Percentiles rank a stretch among this genome's conserved stretches.
Conservation (phyloP, 345 rosid species). For the Rhizophora apiculata region DNA sequence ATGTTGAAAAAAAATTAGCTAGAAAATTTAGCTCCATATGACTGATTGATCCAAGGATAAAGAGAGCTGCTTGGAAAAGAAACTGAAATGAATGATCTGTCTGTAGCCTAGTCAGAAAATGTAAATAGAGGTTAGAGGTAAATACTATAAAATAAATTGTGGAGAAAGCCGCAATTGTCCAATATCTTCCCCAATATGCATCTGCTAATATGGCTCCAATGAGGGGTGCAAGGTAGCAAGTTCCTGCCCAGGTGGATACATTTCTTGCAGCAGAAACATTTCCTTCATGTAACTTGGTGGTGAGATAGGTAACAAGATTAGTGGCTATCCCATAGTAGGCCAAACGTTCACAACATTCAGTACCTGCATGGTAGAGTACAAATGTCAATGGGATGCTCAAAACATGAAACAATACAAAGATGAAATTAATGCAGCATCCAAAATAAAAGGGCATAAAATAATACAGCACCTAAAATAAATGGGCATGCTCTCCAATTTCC, state of each 20-base stretch:
- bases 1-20: neutral
- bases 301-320: conserved; percentile 86
- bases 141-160: conserved; percentile 71
- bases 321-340: conserved; percentile 92
- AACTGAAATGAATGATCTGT: neutral
- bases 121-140: conserved; percentile 5
- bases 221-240: conserved; percentile 91
- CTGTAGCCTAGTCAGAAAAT: neutral
- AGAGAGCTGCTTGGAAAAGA: neutral
- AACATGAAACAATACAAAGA: neutral
- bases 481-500: conserved; percentile 98
- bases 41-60: neutral
- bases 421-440: conserved; percentile 40
- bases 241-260: conserved; percentile 86
- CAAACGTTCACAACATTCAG: conserved; percentile 90
- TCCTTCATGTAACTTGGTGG: conserved; percentile 71
- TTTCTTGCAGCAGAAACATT: conserved; percentile 87
- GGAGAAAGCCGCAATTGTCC: conserved; percentile 91
- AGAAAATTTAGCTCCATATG: neutral
- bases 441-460: conserved; percentile 64
- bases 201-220: conserved; percentile 88
- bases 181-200: conserved; percentile 97
- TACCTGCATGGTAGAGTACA: conserved; percentile 41
- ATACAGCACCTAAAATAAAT: conserved; percentile 68
- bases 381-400: conserved; percentile 13